A percentile compares a stretch with the other conserved stretches of the same genome.
Evolutionary conservation across 305 asterid genomes (phyloP).

Genomic region (Solanum hybrid): DNA sequence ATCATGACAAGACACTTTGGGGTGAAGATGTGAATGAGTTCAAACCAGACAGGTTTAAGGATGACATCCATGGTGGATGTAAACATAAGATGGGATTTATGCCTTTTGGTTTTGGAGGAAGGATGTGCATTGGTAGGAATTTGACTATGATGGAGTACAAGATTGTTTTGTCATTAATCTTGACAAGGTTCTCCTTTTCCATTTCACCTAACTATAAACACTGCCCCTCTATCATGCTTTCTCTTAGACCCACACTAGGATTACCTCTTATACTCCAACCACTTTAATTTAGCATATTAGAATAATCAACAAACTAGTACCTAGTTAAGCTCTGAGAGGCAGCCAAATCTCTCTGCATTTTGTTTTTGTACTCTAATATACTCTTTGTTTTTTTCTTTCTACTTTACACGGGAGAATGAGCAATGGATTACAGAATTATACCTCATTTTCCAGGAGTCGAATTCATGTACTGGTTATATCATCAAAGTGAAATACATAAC

Average conservation of each 20-base stretch:
- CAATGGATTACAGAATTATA: background rate
- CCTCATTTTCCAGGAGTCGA: background rate
- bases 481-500: background rate
- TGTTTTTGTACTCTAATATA: background rate
- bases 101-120: conserved; percentile 91
- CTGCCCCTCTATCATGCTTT: conserved; percentile 53
- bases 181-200: conserved; percentile 53
- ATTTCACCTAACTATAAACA: conserved; percentile 63
- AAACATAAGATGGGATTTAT: conserved; percentile 79
- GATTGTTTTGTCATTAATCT: conserved; percentile 43
- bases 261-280: conserved; percentile 18
- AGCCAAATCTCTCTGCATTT: background rate
- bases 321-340: background rate
- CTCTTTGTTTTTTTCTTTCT: background rate
- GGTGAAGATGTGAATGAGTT: conserved; percentile 72
- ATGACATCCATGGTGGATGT: conserved; percentile 43
- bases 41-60: conserved; percentile 64
- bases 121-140: conserved; percentile 82
- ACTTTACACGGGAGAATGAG: background rate
- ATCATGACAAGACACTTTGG: conserved; percentile 39
- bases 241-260: conserved; percentile 74
- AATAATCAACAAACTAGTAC: background rate
- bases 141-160: conserved; percentile 66
- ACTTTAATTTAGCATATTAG: background rate
- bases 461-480: background rate